Base-by-base conservation (phyloP, 2,329 filamentous ascomycete species). In the Alternaria longipes region DNA sequence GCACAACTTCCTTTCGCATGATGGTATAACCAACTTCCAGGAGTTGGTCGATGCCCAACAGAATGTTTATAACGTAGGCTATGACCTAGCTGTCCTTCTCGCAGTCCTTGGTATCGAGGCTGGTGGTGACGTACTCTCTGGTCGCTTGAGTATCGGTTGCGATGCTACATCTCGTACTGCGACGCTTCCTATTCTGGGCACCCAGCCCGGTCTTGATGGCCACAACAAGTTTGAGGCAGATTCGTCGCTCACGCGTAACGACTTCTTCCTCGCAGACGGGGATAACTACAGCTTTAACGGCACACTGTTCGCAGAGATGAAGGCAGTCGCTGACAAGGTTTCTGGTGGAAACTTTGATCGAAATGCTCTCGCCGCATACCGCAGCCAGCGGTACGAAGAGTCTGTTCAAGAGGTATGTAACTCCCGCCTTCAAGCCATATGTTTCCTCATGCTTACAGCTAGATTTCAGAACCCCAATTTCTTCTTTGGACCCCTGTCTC, bases 1-100 rank as follows among this genome's bases (percentile, higher is more conserved):
- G 60, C 68, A 71, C 24, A 67, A 73, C 42, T 82, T 82, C 71
- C 69, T 82, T 7, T 74, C 80, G 26, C 78, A 76, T 45, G 80
- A 82, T 53, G 81, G 81, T 34, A 76, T 83, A 44, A 75, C 74
- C 12, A 82, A 73, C 28, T 81, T 78, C 72, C 75, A 71, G 44
- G 80, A 83, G 66, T 74, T 82, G n/a, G 79, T 83, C 47, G 79
- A 81, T 61, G 80, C 80, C 32, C 79, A 81, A 47, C 80, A 82
- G 65, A 82, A 83, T 50, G 59, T 82, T 26, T 83, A 81, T 72
- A 82, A 82, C 38, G 77, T 82, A 22, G 79, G 74, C 49, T 81
- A 79, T 52, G 80, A 81, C 59, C 72, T 82, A 24, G 77, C 81
- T 8, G 71, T 73, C 28, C 65, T 81, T 12, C 74, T 82, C 11